A percentile compares a stretch with the other conserved stretches of the same genome.
Conservation (phyloP, 2,329 filamentous ascomycete genomes). For the Fusarium udum region DNA sequence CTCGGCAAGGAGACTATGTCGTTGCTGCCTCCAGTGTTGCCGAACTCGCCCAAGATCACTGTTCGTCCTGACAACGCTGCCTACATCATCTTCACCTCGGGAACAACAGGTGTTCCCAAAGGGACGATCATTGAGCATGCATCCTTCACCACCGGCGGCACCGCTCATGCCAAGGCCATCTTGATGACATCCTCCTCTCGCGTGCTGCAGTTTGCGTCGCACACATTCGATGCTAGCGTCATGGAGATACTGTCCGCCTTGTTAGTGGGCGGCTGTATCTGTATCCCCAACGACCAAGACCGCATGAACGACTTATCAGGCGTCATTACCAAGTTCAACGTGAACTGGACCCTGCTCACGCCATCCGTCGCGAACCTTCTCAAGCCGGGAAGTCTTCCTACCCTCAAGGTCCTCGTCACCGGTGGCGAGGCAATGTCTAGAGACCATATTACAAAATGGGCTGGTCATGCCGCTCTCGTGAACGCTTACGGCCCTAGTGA, state of each 20-base stretch:
- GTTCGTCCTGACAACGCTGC: slow-evolving; percentile 7
- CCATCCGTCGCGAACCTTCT: slow-evolving; percentile 28
- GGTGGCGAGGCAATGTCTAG: slow-evolving; percentile 26
- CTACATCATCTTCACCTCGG: slow-evolving; percentile 37
- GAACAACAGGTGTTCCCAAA: slow-evolving; percentile 34
- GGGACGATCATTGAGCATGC: slow-evolving; percentile 32
- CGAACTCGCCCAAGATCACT: rapidly evolving
- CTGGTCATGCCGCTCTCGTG: slow-evolving; percentile 11
- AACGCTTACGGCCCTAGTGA: slow-evolving; percentile 34
- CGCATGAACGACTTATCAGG: slow-evolving; percentile 27
- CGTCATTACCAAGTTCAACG: slow-evolving; percentile 5
- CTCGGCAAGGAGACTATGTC: not conserved
- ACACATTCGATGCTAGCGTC: slow-evolving; percentile 32
- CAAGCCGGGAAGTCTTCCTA: slow-evolving; percentile 13
- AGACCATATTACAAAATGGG: slow-evolving; percentile 25
- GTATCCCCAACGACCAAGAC: slow-evolving; percentile 24
- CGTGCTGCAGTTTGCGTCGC: slow-evolving; percentile 27
- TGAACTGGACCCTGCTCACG: slow-evolving; percentile 32
- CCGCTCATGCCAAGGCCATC: slow-evolving; percentile 29
- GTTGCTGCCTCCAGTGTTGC: rapidly evolving
- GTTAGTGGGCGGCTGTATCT: slow-evolving; percentile 30
- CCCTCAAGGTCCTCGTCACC: slow-evolving; percentile 8
- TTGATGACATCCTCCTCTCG: slow-evolving; percentile 17
- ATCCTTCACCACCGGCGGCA: slow-evolving; percentile 12
- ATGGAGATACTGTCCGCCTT: slow-evolving; percentile 37